Evolutionary conservation across 768 basidiomycete species (phyloP).

Genomic region (Boletus edulis): DNA sequence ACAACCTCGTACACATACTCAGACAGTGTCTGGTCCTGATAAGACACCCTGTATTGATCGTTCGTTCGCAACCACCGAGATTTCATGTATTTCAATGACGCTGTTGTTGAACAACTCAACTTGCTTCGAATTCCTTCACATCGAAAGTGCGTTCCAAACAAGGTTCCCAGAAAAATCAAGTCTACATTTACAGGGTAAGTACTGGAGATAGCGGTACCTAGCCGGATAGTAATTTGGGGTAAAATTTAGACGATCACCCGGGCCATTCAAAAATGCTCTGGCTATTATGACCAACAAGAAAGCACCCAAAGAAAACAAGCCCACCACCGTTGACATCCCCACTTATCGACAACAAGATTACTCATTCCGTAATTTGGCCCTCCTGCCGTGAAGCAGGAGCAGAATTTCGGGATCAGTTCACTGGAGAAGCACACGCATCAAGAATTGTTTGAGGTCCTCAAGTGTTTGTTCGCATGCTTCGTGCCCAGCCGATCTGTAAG

Average conservation of each 20-base stretch:
- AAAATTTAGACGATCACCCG: neutral
- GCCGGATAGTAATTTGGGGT: neutral
- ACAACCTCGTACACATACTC: neutral
- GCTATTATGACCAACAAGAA: neutral
- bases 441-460: slow-evolving; percentile 66
- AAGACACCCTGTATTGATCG: neutral
- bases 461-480: slow-evolving; percentile 63
- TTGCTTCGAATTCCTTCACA: neutral
- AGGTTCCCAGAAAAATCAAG: neutral
- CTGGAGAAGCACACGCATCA: slow-evolving; percentile 54
- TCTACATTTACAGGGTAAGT: neutral
- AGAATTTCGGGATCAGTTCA: slow-evolving; percentile 1
- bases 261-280: neutral
- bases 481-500: slow-evolving; percentile 70
- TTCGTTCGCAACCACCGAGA: neutral
- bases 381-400: neutral
- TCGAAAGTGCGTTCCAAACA: neutral
- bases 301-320: neutral
- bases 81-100: neutral
- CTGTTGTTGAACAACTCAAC: too few relatives aligned
- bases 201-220: too few relatives aligned
- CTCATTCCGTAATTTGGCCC: neutral
- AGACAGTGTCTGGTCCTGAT: neutral
- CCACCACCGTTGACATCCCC: neutral
- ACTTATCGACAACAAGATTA: neutral